Base-by-base conservation (phyloP, 2,329 filamentous ascomycete species). In the Aspergillus spinulosporus region DNA sequence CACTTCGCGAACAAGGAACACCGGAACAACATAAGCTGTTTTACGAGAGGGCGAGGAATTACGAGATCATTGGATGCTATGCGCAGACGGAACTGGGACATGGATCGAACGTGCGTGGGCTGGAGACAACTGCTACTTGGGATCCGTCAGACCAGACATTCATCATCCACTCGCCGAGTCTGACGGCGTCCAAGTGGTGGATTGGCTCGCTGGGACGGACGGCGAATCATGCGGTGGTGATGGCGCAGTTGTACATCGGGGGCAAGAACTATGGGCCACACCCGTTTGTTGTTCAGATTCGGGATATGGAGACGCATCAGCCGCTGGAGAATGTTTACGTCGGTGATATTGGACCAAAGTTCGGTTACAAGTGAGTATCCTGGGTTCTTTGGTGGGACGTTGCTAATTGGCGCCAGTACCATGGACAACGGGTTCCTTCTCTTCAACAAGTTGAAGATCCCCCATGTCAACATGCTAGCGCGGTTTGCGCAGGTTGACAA, bases 151-250 rank as follows among this genome's bases (percentile, higher is more conserved):
- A 90, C 72, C 88, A 89, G 79, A 89, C 85, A 3, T 92, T 92
- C 66, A 86, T 80, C 11, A 79, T 92, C 36, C 85, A 92, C 73
- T 90, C 87, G 0, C 89, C 89, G 7, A 80, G 84, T 59, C 78
- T 92, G 54, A 92, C 89, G 1, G 83, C 88, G 0, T 88, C 87
- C 34, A 93, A 93, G 69, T 93, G 88, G 88, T 92, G 89, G 89
- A 91, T 91, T 64, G 89, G 89, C 1, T 89, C 88, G 8, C 80
- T 92, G 3, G 89, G 89, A 50, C 82, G 87, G 64, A 87, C 86
- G 2, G 89, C 89, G 44, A 92, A 90, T 68, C 82, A 90, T 67
- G 89, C 89, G 1, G 84, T 90, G 2, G 88, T 92, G 3, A 90
- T 92, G 81, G 89, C 89, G 0, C 88, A 92, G 73, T 79, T 92